phyloP scores from a whole-genome alignment of 176 grass and related monocot species.

The Otatea glauca region DNA sequence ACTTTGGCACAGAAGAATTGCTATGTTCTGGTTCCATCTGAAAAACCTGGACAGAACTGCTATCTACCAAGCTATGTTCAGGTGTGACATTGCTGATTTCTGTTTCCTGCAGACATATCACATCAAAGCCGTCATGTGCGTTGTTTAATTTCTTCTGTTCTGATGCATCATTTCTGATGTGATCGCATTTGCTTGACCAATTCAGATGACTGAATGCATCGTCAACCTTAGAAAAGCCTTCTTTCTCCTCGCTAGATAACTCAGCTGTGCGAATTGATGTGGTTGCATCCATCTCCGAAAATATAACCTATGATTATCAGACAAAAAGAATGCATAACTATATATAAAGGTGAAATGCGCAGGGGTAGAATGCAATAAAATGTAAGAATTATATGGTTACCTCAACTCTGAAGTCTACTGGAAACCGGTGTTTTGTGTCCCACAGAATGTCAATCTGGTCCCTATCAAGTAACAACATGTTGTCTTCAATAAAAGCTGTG shows the following conservation, averaged over 20 bases:
- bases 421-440: conserved; percentile 82
- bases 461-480: conserved; percentile 67
- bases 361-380: neutral
- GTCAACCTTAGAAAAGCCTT: conserved; percentile 42
- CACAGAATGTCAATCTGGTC: conserved; percentile 89
- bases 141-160: conserved; percentile 16
- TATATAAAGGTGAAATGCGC: neutral
- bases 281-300: conserved; percentile 45
- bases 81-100: neutral
- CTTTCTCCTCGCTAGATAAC: conserved; percentile 34
- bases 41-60: conserved; percentile 33
- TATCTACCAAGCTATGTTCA: conserved; percentile 32
- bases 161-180: conserved; percentile 18
- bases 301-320: conserved; percentile 51
- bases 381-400: conserved; percentile 45
- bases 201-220: conserved; percentile 41
- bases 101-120: conserved; percentile 42
- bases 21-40: conserved; percentile 27
- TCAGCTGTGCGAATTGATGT: conserved; percentile 21
- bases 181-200: conserved; percentile 39
- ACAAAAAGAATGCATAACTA: neutral
- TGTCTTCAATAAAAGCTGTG: conserved; percentile 80
- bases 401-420: conserved; percentile 90
- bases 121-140: conserved; percentile 36
- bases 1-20: conserved; percentile 20